Percentiles rank a stretch among this genome's conserved stretches.
These are phyloP conservation scores for Fusarium sp. DNA, from an alignment of 2,329 filamentous ascomycete species.

Conservation along the genomic window DNA sequence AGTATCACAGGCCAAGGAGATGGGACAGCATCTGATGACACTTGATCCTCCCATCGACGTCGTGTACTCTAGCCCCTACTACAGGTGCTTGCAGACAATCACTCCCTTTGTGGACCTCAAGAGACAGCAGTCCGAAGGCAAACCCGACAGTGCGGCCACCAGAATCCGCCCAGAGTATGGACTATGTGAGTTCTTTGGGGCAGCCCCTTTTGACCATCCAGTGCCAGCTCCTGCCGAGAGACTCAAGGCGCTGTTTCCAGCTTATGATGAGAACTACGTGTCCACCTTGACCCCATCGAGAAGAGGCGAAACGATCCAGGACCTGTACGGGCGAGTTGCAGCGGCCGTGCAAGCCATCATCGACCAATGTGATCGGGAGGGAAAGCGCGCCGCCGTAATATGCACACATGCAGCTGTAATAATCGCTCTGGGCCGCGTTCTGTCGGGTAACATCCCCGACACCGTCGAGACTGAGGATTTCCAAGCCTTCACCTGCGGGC, in stretches of 20 bases:
- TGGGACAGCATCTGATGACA: constrained; percentile 73
- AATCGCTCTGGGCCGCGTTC: constrained; percentile 84
- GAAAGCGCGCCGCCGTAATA: constrained; percentile 78
- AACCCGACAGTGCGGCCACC: constrained; percentile 39
- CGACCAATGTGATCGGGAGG: constrained; percentile 75
- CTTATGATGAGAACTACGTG: constrained; percentile 67
- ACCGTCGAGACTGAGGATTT: constrained; percentile 83
- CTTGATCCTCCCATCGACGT: constrained; percentile 76
- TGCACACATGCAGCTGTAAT: constrained; percentile 92
- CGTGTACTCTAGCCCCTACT: constrained; percentile 89
- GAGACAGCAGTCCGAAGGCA: constrained; percentile 35
- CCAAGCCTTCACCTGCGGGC: constrained; percentile 82
- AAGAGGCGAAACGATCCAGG: constrained; percentile 81
- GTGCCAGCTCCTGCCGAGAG: constrained; percentile 73
- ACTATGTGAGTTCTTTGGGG: constrained; percentile 90
- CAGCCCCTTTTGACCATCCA: constrained; percentile 87
- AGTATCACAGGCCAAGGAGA: constrained; percentile 82
- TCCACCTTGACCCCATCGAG: constrained; percentile 74
- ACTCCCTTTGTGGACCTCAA: constrained; percentile 71
- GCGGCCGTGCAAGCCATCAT: constrained; percentile 78
- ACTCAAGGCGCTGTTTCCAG: constrained; percentile 76
- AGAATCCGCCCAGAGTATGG: constrained; percentile 68
- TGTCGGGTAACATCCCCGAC: constrained; percentile 83
- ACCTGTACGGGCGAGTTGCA: constrained; percentile 84
- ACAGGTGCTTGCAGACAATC: constrained; percentile 88